phyloP scores from a whole-genome alignment of 169 alveolate genomes.

The Plasmodium adleri region DNA sequence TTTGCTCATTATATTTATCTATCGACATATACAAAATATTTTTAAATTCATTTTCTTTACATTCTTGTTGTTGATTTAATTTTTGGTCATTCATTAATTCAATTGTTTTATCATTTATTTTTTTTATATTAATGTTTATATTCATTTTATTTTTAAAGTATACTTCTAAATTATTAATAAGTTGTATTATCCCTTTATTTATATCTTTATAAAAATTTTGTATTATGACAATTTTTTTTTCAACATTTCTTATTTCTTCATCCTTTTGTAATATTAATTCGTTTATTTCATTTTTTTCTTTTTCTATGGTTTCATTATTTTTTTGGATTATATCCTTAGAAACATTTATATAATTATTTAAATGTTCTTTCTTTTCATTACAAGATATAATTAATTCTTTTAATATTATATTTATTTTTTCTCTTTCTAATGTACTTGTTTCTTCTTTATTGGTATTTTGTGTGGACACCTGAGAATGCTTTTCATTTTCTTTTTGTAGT shows the following conservation, averaged over 20 bases:
- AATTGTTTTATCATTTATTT: background rate
- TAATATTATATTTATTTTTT: conserved; percentile 53
- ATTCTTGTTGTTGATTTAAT: no score
- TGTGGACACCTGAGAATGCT: background rate
- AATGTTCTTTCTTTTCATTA: conserved; percentile 38
- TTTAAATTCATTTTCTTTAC: no score
- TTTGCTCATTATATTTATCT: no score
- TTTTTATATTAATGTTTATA: conserved; percentile 22
- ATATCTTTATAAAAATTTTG: conserved; percentile 21
- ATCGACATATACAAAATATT: no score
- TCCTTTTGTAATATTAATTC: conserved; percentile 30
- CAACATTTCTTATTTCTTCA: conserved; percentile 28
- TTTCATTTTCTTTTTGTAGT: conserved; percentile 46
- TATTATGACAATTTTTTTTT: conserved; percentile 44
- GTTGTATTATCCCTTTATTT: conserved; percentile 19
- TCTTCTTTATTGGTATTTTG: conserved; percentile 26
- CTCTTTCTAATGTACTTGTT: conserved; percentile 33
- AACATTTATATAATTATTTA: conserved; percentile 46
- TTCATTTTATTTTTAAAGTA: conserved; percentile 44
- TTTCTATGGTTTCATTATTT: conserved; percentile 43
- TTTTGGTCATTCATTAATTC: no score
- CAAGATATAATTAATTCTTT: conserved; percentile 34
- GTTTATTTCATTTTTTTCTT: conserved; percentile 27
- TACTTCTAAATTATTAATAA: conserved; percentile 34
- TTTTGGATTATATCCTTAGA: conserved; percentile 43